Base-by-base conservation (phyloP, 305 asterid species). In the Fraxinus sp. region DNA sequence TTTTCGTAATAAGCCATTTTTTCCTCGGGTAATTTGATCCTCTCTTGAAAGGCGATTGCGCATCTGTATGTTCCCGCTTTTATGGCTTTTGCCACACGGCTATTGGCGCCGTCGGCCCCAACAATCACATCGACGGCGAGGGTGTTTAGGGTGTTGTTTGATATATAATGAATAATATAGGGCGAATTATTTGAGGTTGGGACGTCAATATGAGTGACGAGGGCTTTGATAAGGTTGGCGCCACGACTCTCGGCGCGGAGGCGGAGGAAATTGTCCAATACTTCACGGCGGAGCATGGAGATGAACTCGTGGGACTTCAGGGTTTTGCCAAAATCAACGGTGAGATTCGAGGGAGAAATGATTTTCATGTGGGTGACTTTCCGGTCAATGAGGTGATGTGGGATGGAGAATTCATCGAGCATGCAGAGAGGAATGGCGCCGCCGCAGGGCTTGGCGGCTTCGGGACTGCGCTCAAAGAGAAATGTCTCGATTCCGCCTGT, bases 361-460 rank as follows among this genome's bases (percentile, higher is more conserved):
- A 94, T 92, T 86, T 89, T 89, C 98, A 93, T 90, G 76, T 91
- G 90, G 28, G 97, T 92, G 83, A 94, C 97, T 76, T 86, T 91
- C 6, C 97, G 94, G 85, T 93, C 98, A n/a, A 94, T 85, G 26
- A 94, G 93, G 79, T 87, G 86, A 5, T 81, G 5, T 6, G 98
- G 98, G 79, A 94, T 90, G 71, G 89, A 82, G 91, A 94, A 94
- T 79, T 94, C 98, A 16, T 92, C 92, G 32, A 94, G 89, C 98
- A 94, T 94, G 86, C 98, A 94, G 1, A 93, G 88, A n/a, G 98
- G 98, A 83, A 94, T 93, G 26, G 98, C 98, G n/a, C 97, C 97
- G 33, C 98, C 98, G 59, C 98, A 94, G 18, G 98, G 98, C 87
- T 94, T 94, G 28, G 97, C 95, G 0, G 92, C 83, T 59, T 85